Base-by-base conservation (phyloP, 805 yeast species). In the Saccharomyces paradoxus region DNA sequence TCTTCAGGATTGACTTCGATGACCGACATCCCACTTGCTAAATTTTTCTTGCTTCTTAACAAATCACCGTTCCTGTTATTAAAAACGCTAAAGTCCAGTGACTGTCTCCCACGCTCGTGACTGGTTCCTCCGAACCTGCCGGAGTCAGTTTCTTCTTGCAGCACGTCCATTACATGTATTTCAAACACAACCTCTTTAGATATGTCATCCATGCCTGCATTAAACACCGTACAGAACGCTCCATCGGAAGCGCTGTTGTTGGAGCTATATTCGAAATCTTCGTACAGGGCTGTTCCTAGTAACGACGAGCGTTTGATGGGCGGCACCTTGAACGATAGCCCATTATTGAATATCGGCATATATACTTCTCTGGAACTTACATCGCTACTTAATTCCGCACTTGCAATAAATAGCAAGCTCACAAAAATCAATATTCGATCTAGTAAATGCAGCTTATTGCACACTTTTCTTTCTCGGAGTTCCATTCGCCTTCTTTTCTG, bases 111-210 rank as follows among this genome's bases (percentile, higher is more conserved):
- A 22, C 54, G 50, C 4, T 60, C 59, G n/a, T 52, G 56, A 51
- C 63, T 62, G 8, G 63, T 63, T 21, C 64, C 64, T 7, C 69
- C 70, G 52, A 62, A 63, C 30, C 70, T 52, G 24, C 51, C 53
- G 22, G 55, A 32, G 52, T 63, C 59, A 0, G 57, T 54, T 26
- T 58, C 46, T 24, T 53, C 46, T 8, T 60, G 59, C 41, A 58
- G 41, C 22, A 51, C 51, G 27, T 64, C 64, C 24, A 54, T 48
- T 24, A 63, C 61, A 10, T 54, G 49, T 6, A 65, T 46, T 48
- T 53, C 50, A 32, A 65, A 58, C 28, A 58, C 41, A 22, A 57
- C 37, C 9, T 58, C 50, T 26, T 9, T 50, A 28, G 24, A 37
- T 2, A 5, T 14, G 13, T 49, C 4, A 17, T 17, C 3, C 41